Conservation (phyloP, 331 rosid genomes). For the Malus hybrid region DNA sequence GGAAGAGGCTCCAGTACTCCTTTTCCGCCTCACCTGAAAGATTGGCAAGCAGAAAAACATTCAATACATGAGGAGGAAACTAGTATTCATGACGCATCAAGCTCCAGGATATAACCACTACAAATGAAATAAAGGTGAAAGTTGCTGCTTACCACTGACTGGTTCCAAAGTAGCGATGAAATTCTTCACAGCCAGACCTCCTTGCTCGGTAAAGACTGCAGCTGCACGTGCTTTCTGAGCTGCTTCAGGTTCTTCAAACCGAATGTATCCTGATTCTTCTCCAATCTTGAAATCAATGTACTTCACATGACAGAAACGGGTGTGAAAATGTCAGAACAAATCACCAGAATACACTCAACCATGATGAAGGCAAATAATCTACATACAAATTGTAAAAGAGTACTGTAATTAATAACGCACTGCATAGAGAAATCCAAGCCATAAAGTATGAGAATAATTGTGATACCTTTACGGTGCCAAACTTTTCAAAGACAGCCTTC, state of each 20-base stretch:
- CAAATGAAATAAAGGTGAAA: not conserved
- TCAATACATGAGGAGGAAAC: not conserved
- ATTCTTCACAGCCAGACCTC: constrained; percentile 71
- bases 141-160: constrained; percentile 47
- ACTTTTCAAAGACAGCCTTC: constrained; percentile 55
- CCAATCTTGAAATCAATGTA: constrained; percentile 80
- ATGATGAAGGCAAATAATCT: not conserved
- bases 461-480: constrained; percentile 72
- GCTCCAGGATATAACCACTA: not conserved
- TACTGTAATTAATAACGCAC: not conserved
- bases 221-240: constrained; percentile 89
- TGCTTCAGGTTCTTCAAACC: constrained; percentile 75
- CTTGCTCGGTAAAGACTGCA: constrained; percentile 62
- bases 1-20: constrained; percentile 74
- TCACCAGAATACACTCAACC: not conserved
- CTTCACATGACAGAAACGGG: constrained; percentile 24
- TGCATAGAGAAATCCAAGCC: not conserved
- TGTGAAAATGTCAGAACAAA: constrained; percentile 10
- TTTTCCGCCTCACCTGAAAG: constrained; percentile 71
- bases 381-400: not conserved
- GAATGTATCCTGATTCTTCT: constrained; percentile 68
- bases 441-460: not conserved
- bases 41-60: not conserved
- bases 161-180: constrained; percentile 68
- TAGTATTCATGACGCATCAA: not conserved